Percentiles rank a stretch among this genome's conserved stretches.
Evolutionary conservation across 371 early-diverging fungal genomes (phyloP).

Genomic region (Basidiobolus heterosporus): DNA sequence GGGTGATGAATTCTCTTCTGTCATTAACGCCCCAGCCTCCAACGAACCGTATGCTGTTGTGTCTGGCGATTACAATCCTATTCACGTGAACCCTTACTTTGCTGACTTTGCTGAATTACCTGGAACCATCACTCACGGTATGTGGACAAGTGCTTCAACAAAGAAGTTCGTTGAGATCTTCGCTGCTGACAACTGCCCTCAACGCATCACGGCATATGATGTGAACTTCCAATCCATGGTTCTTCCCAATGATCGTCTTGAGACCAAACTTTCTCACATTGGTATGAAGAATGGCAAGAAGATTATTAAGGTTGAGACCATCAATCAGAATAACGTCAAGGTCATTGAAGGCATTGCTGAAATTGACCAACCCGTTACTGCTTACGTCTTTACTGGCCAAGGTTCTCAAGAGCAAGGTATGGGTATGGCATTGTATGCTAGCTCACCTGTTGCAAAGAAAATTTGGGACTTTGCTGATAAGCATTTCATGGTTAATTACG

Average conservation of each 20-base stretch:
- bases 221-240: conserved; percentile 78
- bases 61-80: conserved; percentile 88
- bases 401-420: conserved; percentile 91
- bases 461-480: conserved; percentile 89
- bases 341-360: conserved; percentile 85
- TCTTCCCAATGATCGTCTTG: conserved; percentile 67
- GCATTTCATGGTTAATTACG: conserved; percentile 76
- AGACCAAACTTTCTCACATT: conserved; percentile 78
- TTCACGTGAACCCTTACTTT: conserved; percentile 92
- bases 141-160: conserved; percentile 92
- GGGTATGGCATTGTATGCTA: conserved; percentile 88
- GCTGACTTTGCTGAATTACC: conserved; percentile 82
- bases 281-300: conserved; percentile 95
- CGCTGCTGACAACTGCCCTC: conserved; percentile 88
- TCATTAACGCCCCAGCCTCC: conserved; percentile 58
- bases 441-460: conserved; percentile 64
- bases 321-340: conserved; percentile 72
- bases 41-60: conserved; percentile 79
- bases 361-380: conserved; percentile 80
- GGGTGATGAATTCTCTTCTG: conserved; percentile 64
- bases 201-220: conserved; percentile 65
- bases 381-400: conserved; percentile 91
- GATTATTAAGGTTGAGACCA: conserved; percentile 81
- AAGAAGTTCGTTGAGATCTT: conserved; percentile 88
- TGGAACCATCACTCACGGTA: conserved; percentile 92